Evolutionary conservation across 331 rosid species (phyloP), one percentile per base, ranked within the genome.

Genomic region (Spiraea crenata): DNA sequence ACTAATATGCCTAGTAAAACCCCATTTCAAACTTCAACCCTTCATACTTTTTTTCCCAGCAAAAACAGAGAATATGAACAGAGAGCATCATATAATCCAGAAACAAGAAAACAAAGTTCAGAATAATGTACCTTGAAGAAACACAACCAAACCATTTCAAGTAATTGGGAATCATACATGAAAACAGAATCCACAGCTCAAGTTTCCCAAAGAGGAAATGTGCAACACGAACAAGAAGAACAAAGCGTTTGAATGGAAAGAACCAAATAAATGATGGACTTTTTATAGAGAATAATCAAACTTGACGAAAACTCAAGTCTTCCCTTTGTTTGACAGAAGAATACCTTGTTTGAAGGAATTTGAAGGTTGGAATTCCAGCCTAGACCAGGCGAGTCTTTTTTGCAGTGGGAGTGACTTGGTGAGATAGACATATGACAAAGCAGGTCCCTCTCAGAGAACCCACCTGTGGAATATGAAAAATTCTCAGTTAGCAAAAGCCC

Each of bases 311-410:
- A 20, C 68, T 69, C 8, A 79, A 70, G 40, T 49, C n/a, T 70
- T 25, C 31, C 31, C 1, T 60, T 60, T 62, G 77, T 52, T 57
- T 62, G 64, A 58, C 34, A 42, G 44, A 25, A 25, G 74, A 63
- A 75, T 82, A 88, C 92, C 89, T 77, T 67, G 71, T 16, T 45
- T 52, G 57, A 80, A 57, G 72, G 80, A 73, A 72, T 50, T 47
- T 81, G 42, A 60, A 72, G 77, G 71, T 66, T 48, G 59, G 76
- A 78, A 65, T 78, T 77, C 16, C 80, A 66, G 46, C 49, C 16
- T 49, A 72, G 55, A 77, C 50, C 41, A 66, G 73, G 31, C 31
- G 1, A 76, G 82, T 73, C 83, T 59, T 37, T 58, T 63, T 46
- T n/a, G 45, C 16, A 10, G 48, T 45, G 47, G 37, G 56, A 44